A percentile compares a stretch with the other conserved stretches of the same genome.
Evolutionary conservation across 2,329 filamentous ascomycete species (phyloP).

Genomic region (Calonectria leucothoes): DNA sequence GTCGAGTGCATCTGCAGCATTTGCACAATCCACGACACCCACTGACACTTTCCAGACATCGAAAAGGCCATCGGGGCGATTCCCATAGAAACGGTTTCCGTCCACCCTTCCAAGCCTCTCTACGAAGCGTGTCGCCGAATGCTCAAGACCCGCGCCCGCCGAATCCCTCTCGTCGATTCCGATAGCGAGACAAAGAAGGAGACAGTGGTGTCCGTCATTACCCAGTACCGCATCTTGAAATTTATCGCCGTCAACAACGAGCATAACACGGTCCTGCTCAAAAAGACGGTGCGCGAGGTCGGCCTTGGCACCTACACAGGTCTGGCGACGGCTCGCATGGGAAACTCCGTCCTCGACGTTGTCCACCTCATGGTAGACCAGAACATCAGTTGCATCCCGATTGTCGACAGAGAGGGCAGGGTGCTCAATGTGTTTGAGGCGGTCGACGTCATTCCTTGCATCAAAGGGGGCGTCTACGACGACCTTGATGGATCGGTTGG

Average conservation of each 20-base stretch:
- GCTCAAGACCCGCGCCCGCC: conserved; percentile 90
- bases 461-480: conserved; percentile 93
- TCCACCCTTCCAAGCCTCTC: conserved; percentile 88
- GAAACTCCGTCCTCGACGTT: conserved; percentile 90
- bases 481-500: conserved; percentile 88
- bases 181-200: conserved; percentile 94
- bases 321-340: conserved; percentile 87
- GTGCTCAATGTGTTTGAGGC: conserved; percentile 98
- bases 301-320: conserved; percentile 86
- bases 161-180: conserved; percentile 92
- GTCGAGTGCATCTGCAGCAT: background rate
- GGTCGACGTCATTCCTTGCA: conserved; percentile 95
- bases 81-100: conserved; percentile 95
- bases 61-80: conserved; percentile 92
- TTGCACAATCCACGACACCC: background rate
- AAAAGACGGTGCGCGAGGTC: conserved; percentile 87
- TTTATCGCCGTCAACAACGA: conserved; percentile 96
- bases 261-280: conserved; percentile 86
- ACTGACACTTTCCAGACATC: conserved; percentile 73
- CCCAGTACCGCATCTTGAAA: conserved; percentile 97
- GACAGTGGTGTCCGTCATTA: conserved; percentile 96
- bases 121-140: conserved; percentile 97
- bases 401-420: conserved; percentile 80
- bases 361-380: conserved; percentile 93
- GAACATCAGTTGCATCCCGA: conserved; percentile 95